phyloP scores from a whole-genome alignment of 2,329 filamentous ascomycete species.

The Claviceps humidiphila region DNA sequence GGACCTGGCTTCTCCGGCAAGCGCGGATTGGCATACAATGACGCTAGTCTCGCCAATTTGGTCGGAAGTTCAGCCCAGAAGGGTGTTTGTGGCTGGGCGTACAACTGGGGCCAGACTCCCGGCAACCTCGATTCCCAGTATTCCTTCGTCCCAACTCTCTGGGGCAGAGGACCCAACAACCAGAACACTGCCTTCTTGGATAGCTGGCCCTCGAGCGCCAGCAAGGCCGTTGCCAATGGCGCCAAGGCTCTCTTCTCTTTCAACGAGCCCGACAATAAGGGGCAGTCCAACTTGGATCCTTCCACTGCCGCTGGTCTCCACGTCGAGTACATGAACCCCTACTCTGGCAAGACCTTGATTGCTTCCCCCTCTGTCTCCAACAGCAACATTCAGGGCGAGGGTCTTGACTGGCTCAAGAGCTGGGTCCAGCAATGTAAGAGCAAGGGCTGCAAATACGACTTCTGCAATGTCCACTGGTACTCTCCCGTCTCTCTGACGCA shows the following conservation, averaged over 20 bases:
- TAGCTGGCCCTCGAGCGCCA: conserved; percentile 40
- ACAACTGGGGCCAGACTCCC: conserved; percentile 51
- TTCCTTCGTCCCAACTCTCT: conserved; percentile 56
- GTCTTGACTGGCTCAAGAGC: conserved; percentile 29
- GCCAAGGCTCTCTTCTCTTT: conserved; percentile 48
- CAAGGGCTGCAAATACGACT: conserved; percentile 39
- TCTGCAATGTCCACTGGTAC: conserved; percentile 54
- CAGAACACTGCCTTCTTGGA: conserved; percentile 16
- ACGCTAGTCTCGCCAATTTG: conserved; percentile 34
- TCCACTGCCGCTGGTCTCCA: conserved; percentile 37
- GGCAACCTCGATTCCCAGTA: conserved; percentile 29
- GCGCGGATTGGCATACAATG: conserved; percentile 59
- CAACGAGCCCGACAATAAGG: conserved; percentile 55
- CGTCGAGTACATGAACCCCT: conserved; percentile 41
- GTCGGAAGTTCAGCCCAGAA: conserved; percentile 30
- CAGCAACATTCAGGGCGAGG: conserved; percentile 34
- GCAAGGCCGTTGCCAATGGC: conserved; percentile 38
- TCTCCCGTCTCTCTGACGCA: conserved; percentile 30
- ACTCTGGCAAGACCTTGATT: conserved; percentile 38
- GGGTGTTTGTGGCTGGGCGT: conserved; percentile 41
- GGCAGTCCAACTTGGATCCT: conserved; percentile 47
- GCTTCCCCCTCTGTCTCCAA: conserved; percentile 50
- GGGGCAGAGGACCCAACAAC: conserved; percentile 28
- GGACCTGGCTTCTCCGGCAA: conserved; percentile 25
- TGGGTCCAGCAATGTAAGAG: not conserved